Base-by-base conservation (phyloP, 768 basidiomycete species). In the Suillus ampliporus region DNA sequence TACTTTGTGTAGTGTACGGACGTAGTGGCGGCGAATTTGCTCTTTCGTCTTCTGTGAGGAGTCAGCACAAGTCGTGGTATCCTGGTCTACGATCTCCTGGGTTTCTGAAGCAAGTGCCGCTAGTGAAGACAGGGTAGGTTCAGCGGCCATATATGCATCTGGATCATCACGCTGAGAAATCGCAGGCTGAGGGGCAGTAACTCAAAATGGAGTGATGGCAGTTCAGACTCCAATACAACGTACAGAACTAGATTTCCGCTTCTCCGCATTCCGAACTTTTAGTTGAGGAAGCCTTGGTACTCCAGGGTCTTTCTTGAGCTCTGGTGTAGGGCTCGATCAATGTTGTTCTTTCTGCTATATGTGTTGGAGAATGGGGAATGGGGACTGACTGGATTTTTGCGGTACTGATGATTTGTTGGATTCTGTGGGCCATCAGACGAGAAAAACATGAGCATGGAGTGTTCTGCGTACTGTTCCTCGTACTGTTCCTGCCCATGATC, bases 291-390 rank as follows among this genome's bases (percentile, higher is more conserved):
- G 83, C 69, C 90, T 88, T 7, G 95, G 95, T 2, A 97, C 80
- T 19, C 94, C 95, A 40, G 92, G 91, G 73, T 97, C 95, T 72
- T 93, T 95, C 77, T 91, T 94, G 44, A 94, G 78, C 71, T 91
- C 93, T 94, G 62, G 5, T 14, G 21, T 57, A 52, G 19, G 46
- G 38, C 17, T 6, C 19, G 34, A 62, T 61, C 40, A 57, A 58
- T 14, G 40, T 15, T 46, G 60, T 57, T 56, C 35, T 66, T 58
- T 67, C 14, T 15, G 47, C 37, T 10, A 52, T 15, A 9, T 10
- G 52, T 21, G 10, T 13, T 14, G 3, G 9, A 21, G 38, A 28
- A 56, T 14, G 5, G 28, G 8, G 19, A 58, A 48, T 43, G 38
- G 8, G 28, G 38, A 68, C 65, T 61, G 47, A 68, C 74, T 76